These are phyloP conservation scores for Protea cynaroides DNA, from an alignment of 164 flowering plant genomes.

Conservation along the genomic window DNA sequence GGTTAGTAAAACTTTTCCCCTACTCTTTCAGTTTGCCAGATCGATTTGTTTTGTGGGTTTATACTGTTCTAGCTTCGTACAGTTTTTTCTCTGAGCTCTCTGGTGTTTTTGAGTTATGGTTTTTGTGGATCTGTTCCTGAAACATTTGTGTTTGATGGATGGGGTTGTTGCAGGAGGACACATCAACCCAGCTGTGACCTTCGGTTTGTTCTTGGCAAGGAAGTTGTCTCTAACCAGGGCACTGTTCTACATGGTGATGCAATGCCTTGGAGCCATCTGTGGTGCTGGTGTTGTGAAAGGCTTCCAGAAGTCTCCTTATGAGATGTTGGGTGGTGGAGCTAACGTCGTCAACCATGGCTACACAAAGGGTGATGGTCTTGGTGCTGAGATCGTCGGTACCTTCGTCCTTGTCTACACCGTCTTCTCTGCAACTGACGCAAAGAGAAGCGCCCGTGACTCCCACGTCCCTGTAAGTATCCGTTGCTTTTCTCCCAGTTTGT, in stretches of 20 bases:
- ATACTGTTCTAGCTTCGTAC: neutral
- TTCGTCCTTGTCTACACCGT: slow-evolving; percentile 37
- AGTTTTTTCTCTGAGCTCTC: neutral
- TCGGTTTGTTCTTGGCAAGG: slow-evolving; percentile 36
- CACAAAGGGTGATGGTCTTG: slow-evolving; percentile 29
- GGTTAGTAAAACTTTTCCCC: neutral
- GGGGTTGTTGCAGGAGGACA: slow-evolving; percentile 38
- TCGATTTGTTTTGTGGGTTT: neutral
- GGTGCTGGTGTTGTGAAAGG: slow-evolving; percentile 40
- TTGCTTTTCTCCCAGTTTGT: neutral
- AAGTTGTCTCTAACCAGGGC: slow-evolving; percentile 38
- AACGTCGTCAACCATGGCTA: slow-evolving; percentile 25
- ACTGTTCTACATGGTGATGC: slow-evolving; percentile 41
- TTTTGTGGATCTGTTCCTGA: too few relatives aligned
- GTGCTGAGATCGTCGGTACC: slow-evolving; percentile 34
- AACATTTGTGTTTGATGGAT: neutral
- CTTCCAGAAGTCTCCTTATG: slow-evolving; percentile 25
- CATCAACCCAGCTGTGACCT: slow-evolving; percentile 32
- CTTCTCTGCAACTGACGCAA: slow-evolving; percentile 44
- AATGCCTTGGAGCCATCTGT: slow-evolving; percentile 37
- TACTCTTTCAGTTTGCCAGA: neutral
- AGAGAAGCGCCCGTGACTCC: slow-evolving; percentile 40
- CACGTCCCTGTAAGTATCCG: slow-evolving; percentile 35
- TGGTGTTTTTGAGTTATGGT: neutral
- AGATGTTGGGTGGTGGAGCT: slow-evolving; percentile 34